phyloP scores from a whole-genome alignment of 2,329 filamentous ascomycete species.

The Tothia fuscella region DNA sequence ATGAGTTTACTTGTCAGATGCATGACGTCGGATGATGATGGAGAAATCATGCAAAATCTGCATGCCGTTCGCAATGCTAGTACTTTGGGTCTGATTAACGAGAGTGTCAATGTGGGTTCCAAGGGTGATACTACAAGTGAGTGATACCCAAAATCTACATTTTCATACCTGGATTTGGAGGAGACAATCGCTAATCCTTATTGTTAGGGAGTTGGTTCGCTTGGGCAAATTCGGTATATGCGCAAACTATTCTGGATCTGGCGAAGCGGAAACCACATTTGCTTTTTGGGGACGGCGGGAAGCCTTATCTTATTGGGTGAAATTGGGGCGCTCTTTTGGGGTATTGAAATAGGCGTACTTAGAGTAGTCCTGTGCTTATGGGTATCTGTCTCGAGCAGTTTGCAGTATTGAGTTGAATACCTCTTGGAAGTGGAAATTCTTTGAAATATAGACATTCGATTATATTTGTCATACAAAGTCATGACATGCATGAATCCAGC shows the following conservation, averaged over 20 bases:
- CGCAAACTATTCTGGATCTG: conserved; percentile 79
- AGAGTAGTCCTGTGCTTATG: too few species aligned
- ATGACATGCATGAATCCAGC: too few species aligned
- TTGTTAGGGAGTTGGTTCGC: conserved; percentile 75
- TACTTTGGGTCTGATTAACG: conserved; percentile 72
- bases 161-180: background rate
- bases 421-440: too few species aligned
- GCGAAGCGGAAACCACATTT: conserved; percentile 81
- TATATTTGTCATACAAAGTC: too few species aligned
- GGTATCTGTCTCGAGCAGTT: too few species aligned
- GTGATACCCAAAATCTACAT: background rate
- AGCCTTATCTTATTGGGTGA: conserved; percentile 36
- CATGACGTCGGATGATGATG: conserved; percentile 73
- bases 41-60: conserved; percentile 66
- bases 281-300: conserved; percentile 57
- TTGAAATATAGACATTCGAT: too few species aligned
- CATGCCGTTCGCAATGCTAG: conserved; percentile 64
- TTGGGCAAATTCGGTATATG: conserved; percentile 96
- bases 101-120: conserved; percentile 76
- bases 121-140: conserved; percentile 57
- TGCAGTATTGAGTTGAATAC: too few species aligned
- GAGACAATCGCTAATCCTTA: conserved; percentile 6
- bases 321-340: background rate
- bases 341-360: too few species aligned
- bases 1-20: conserved; percentile 90